phyloP scores from a whole-genome alignment of 2,329 filamentous ascomycete species.

The Aspergillus fructus region DNA sequence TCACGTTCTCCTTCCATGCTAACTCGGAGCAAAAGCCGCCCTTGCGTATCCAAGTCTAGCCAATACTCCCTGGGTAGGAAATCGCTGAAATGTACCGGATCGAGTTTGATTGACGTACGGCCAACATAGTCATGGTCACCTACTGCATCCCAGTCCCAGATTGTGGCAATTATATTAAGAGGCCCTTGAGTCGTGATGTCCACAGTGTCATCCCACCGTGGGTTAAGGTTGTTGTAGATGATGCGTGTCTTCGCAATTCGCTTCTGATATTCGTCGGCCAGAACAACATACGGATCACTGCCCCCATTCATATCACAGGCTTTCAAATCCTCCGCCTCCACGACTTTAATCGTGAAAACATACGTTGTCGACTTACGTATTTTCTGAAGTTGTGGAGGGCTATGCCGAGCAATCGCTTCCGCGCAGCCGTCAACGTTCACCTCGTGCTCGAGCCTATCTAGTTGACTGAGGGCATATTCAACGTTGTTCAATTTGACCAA shows the following conservation, averaged over 20 bases:
- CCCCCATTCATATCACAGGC: constrained; percentile 94
- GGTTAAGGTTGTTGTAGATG: constrained; percentile 85
- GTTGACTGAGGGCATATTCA: constrained; percentile 86
- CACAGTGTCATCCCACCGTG: constrained; percentile 94
- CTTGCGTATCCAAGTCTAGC: constrained; percentile 95
- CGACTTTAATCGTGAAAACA: constrained; percentile 97
- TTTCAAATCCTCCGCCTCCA: constrained; percentile 95
- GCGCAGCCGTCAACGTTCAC: constrained; percentile 93
- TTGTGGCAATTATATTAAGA: constrained; percentile 91
- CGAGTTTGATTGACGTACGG: constrained; percentile 94
- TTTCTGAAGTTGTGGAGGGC: constrained; percentile 68
- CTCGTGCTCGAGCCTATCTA: constrained; percentile 84
- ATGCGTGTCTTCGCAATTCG: constrained; percentile 91
- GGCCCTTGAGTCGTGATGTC: constrained; percentile 92
- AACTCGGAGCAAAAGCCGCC: constrained; percentile 80
- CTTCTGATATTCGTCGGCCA: constrained; percentile 97
- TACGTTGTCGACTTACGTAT: constrained; percentile 77
- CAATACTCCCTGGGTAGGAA: constrained; percentile 96
- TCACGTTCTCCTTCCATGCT: constrained; percentile 99
- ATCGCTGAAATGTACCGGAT: constrained; percentile 94
- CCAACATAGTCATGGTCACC: constrained; percentile 98
- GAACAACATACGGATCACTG: constrained; percentile 94
- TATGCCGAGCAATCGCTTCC: constrained; percentile 71
- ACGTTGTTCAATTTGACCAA: constrained; percentile 98
- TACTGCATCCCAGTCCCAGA: constrained; percentile 98